Evolutionary conservation across 805 yeast genomes (phyloP), one percentile per base, ranked within the genome.

Genomic region (Sugiyamaella chiloensis): DNA sequence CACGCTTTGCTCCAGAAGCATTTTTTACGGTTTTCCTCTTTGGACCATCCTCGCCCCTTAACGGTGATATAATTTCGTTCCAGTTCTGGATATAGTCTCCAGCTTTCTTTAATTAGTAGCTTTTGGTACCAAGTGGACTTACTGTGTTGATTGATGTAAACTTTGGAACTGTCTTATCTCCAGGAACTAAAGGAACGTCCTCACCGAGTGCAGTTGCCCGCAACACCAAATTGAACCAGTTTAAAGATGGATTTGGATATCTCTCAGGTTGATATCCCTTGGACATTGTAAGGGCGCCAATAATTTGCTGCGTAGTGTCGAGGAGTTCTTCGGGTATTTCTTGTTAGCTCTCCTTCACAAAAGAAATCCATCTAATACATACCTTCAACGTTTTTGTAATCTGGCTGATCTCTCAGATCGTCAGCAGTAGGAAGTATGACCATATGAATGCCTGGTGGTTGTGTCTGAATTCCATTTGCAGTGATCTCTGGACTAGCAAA

Each of bases 361-460:
- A n/a, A n/a, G n/a, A n/a, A n/a, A n/a, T n/a, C 12, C 6, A 6
- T 29, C 16, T 17, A 29, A n/a, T 4, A 29, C 34, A n/a, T 29
- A 29, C 34, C 34, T 14, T 17, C 16, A 6, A 29, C 34, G 16
- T 14, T 5, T 29, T 29, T 17, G 5, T 12, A 34, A 5, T 30
- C 48, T 1, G 97, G 96, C 3, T 79, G 63, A 27, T 76, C 72
- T 44, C 97, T 70, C 2, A 88, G 64, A 60, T 87, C 91, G 55
- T 88, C 95, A 12, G 78, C 65, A 71, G 77, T 85, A 1, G 98
- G 96, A 19, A 86, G 56, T 24, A 74, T 72, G 6, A 85, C 72
- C 47, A 89, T 62, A 42, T 83, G 80, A 52, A 91, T 77, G 0
- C 96, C 96, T 48, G 85, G 80, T 0, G 91, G 85, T 24, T 73